These are phyloP conservation scores for Psilocybe cyanescens DNA, from an alignment of 768 basidiomycete species.

Conservation along the genomic window DNA sequence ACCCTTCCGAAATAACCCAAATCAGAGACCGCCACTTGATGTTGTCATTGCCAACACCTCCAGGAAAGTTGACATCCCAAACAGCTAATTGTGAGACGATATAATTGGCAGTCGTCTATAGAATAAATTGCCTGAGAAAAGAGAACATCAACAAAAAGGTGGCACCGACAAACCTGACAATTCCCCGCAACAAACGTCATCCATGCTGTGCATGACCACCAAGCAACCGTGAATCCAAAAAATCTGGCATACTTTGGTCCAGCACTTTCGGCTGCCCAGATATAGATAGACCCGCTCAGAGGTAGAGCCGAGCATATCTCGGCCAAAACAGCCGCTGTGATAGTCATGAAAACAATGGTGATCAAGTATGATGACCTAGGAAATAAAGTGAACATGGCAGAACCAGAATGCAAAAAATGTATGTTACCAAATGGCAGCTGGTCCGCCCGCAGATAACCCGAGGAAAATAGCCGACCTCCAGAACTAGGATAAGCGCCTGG, in stretches of 20 bases:
- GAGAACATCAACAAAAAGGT: neutral
- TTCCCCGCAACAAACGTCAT: conserved; percentile 92
- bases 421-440: conserved; percentile 79
- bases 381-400: neutral
- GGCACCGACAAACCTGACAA: conserved; percentile 63
- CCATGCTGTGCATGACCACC: conserved; percentile 97
- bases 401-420: neutral
- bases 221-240: conserved; percentile 88
- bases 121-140: neutral
- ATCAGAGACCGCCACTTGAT: conserved; percentile 87
- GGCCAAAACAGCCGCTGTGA: conserved; percentile 85
- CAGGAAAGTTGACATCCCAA: conserved; percentile 83
- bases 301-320: conserved; percentile 91
- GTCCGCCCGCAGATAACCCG: conserved; percentile 84
- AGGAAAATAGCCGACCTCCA: conserved; percentile 76
- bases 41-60: conserved; percentile 70
- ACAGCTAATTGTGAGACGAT: conserved; percentile 83
- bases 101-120: conserved; percentile 86
- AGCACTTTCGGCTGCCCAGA: conserved; percentile 94
- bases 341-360: conserved; percentile 85
- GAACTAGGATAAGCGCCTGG: neutral
- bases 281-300: conserved; percentile 89
- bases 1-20: conserved; percentile 79
- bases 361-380: conserved; percentile 83
- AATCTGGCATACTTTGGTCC: conserved; percentile 87